Base-by-base conservation (phyloP, 1,284 basidiomycete species). In the Boletus hoseneyae region DNA sequence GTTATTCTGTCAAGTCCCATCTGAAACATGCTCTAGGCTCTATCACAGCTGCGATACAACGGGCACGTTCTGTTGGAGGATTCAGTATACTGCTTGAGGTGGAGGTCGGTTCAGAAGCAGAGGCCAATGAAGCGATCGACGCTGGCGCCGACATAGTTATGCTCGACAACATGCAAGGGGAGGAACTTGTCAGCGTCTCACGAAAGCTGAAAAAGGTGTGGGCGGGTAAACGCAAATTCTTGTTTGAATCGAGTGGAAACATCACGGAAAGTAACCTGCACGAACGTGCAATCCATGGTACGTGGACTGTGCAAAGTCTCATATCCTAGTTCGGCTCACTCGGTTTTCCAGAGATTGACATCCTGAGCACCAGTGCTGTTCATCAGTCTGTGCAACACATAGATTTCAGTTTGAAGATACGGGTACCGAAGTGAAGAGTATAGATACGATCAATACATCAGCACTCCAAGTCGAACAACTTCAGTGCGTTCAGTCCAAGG, bases 111-210 rank as follows among this genome's bases (percentile, higher is more conserved):
- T 85, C 85, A 18, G 85, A 93, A 69, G 85, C 77, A 15, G 95
- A 98, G 70, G 96, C 95, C 6, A 85, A 94, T 58, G 93, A 99
- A 72, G 96, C 96, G 11, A 94, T 99, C 63, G 83, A 87, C 34
- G 95, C 96, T 2, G 96, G 96, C 4, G 96, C 95, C 25, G 95
- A 99, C 71, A 87, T 99, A 44, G 78, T 99, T 65, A 99, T 99
- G 96, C 82, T 99, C 18, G 97, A 99, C 66, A 97, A 97, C 66
- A 89, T 97, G 42, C 85, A 90, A 58, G 93, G 92, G 5, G 71
- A 76, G 3, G 78, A 86, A 58, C 74, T 97, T 39, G 77, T 82
- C 8, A 72, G 68, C 29, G 83, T 87, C 6, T 89, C 92, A 6
- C 76, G 74, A 47, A 76, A 75, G 33, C 69, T 97, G 61, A 90